phyloP scores from a whole-genome alignment of 2,329 filamentous ascomycete species.

The Trichophyton mentagrophytes region DNA sequence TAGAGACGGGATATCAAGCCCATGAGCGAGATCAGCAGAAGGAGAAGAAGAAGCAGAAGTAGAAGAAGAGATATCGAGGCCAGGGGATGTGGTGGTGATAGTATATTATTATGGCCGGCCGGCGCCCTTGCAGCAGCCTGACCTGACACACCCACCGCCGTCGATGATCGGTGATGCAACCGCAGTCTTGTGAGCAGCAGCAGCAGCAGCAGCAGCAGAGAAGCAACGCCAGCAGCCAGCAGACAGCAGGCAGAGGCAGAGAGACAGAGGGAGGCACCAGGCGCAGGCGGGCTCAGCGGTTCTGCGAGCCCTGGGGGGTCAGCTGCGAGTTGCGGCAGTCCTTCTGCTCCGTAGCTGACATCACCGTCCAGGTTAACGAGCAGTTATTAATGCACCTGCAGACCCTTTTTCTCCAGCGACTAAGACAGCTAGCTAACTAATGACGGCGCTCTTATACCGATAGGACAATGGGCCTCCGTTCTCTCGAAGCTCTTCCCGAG shows the following conservation, averaged over 20 bases:
- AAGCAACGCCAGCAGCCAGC: too few relatives aligned
- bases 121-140: conserved; percentile 10
- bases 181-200: neutral
- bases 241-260: too few relatives aligned
- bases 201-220: neutral
- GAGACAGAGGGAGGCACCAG: neutral
- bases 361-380: neutral
- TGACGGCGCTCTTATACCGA: neutral
- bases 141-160: neutral
- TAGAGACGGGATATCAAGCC: neutral
- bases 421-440: too few relatives aligned
- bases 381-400: too few relatives aligned
- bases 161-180: neutral
- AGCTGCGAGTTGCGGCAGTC: neutral
- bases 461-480: neutral
- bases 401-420: too few relatives aligned
- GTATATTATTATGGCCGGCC: neutral
- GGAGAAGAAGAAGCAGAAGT: neutral
- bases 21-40: neutral
- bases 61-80: neutral
- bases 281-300: neutral
- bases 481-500: neutral
- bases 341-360: neutral
- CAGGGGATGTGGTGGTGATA: too few relatives aligned
- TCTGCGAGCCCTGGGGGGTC: neutral